Evolutionary conservation across 192 early-diverging fungal species (phyloP).

Genomic region (Diversispora eburnea): DNA sequence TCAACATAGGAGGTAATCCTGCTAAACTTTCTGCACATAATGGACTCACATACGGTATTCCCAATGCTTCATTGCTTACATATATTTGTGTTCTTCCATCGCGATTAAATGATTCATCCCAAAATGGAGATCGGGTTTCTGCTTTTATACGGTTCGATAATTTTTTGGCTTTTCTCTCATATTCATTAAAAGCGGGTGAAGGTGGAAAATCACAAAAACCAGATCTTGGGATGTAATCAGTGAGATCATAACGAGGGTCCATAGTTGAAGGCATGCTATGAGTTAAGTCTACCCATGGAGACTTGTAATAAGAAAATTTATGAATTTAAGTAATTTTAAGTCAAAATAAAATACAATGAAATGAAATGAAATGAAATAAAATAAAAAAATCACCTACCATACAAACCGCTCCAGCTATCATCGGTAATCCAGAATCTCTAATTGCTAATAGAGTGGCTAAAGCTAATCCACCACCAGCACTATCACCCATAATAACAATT

Average conservation of each 20-base stretch:
- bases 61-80: slow-evolving; percentile 41
- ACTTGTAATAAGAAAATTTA: background rate
- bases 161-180: slow-evolving; percentile 28
- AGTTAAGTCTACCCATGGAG: slow-evolving; percentile 44
- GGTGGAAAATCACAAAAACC: slow-evolving; percentile 24
- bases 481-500: slow-evolving; percentile 66
- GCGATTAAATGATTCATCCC: slow-evolving; percentile 29
- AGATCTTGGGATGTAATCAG: slow-evolving; percentile 42
- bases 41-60: slow-evolving; percentile 46
- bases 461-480: slow-evolving; percentile 63
- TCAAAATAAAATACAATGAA: background rate
- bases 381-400: slow-evolving; percentile 30
- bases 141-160: slow-evolving; percentile 22
- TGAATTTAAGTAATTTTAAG: background rate
- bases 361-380: background rate
- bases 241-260: slow-evolving; percentile 15
- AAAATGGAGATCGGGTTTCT: slow-evolving; percentile 5
- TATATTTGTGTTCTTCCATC: slow-evolving; percentile 45
- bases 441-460: slow-evolving; percentile 54
- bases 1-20: slow-evolving; percentile 40
- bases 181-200: slow-evolving; percentile 34
- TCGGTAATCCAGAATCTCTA: slow-evolving; percentile 51
- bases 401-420: slow-evolving; percentile 52
- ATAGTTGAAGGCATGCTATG: slow-evolving; percentile 45
- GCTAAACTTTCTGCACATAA: slow-evolving; percentile 37